A percentile compares a stretch with the other conserved stretches of the same genome.
phyloP scores from a whole-genome alignment of 495 filamentous ascomycete genomes.

The Penicillium odoratum region DNA sequence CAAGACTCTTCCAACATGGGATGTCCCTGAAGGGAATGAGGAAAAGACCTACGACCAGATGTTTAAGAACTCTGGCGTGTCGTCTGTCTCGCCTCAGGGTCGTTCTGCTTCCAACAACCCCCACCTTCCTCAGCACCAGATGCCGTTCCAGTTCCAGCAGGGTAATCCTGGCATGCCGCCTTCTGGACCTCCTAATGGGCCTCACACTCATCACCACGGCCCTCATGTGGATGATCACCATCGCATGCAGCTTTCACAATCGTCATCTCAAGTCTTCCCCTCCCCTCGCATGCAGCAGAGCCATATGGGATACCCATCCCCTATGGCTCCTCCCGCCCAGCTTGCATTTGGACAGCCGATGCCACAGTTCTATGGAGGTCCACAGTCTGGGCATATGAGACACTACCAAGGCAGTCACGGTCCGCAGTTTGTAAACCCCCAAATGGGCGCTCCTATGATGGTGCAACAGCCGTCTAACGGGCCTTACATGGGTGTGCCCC shows the following conservation, averaged over 20 bases:
- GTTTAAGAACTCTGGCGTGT: slow-evolving; percentile 64
- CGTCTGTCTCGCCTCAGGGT: slow-evolving; percentile 66
- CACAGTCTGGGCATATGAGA: slow-evolving; percentile 27
- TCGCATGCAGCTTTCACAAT: slow-evolving; percentile 80
- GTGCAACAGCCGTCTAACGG: slow-evolving; percentile 68
- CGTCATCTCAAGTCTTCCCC: slow-evolving; percentile 71
- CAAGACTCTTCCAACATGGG: slow-evolving; percentile 80
- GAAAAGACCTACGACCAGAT: slow-evolving; percentile 72
- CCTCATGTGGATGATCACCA: slow-evolving; percentile 77
- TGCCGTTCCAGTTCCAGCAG: slow-evolving; percentile 67
- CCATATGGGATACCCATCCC: slow-evolving; percentile 68
- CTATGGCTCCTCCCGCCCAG: slow-evolving; percentile 67
- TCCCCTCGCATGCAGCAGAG: slow-evolving; percentile 75
- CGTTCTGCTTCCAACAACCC: slow-evolving; percentile 56
- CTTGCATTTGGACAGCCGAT: slow-evolving; percentile 72
- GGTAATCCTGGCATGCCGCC: slow-evolving; percentile 37
- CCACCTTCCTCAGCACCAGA: slow-evolving; percentile 70
- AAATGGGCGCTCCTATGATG: slow-evolving; percentile 80
- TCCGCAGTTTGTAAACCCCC: slow-evolving; percentile 64
- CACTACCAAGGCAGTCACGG: slow-evolving; percentile 56
- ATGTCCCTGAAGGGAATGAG: slow-evolving; percentile 58
- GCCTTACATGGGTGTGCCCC: slow-evolving; percentile 53
- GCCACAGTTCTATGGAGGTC: slow-evolving; percentile 64
- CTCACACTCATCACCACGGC: slow-evolving; percentile 67
- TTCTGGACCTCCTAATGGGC: slow-evolving; percentile 61